Percentiles rank a stretch among this genome's conserved stretches.
phyloP scores from a whole-genome alignment of 306 rosid species.

The Amphicarpaea edgeworthii region DNA sequence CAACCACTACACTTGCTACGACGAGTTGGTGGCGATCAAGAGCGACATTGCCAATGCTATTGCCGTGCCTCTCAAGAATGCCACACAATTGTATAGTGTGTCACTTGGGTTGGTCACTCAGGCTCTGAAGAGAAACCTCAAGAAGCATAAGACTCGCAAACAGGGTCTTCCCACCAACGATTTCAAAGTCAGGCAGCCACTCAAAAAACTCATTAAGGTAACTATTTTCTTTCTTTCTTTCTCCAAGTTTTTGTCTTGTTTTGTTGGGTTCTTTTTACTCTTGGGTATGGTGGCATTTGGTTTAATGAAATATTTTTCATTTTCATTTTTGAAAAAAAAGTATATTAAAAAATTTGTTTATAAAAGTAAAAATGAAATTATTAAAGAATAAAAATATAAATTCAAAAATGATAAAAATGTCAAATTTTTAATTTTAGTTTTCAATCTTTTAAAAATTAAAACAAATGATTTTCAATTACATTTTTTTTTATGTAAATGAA shows the following conservation, averaged over 20 bases:
- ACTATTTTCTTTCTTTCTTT: not conserved
- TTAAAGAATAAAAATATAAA: no score
- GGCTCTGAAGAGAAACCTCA: slow-evolving; percentile 52
- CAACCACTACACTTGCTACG: slow-evolving; percentile 79
- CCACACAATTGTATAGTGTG: slow-evolving; percentile 64
- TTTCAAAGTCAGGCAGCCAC: slow-evolving; percentile 57
- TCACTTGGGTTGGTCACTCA: slow-evolving; percentile 71
- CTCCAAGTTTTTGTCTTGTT: not conserved
- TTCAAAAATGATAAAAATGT: no score
- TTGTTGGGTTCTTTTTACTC: not conserved
- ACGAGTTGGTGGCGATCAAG: slow-evolving; percentile 59
- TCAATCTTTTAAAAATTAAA: no score
- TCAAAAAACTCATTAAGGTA: slow-evolving; percentile 73
- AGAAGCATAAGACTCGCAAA: slow-evolving; percentile 44
- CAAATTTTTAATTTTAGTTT: no score
- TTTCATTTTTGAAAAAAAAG: no score
- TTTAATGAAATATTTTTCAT: no score
- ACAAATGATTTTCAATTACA: no score
- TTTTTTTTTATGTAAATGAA: no score
- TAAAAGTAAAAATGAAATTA: no score
- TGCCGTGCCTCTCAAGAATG: slow-evolving; percentile 53
- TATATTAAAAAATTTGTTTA: no score
- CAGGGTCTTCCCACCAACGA: slow-evolving; percentile 44
- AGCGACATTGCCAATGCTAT: slow-evolving; percentile 53
- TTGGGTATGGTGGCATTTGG: no score